These are phyloP conservation scores for Lachnellula subtilissima DNA, from an alignment of 2,329 filamentous ascomycete species.

Conservation along the genomic window DNA sequence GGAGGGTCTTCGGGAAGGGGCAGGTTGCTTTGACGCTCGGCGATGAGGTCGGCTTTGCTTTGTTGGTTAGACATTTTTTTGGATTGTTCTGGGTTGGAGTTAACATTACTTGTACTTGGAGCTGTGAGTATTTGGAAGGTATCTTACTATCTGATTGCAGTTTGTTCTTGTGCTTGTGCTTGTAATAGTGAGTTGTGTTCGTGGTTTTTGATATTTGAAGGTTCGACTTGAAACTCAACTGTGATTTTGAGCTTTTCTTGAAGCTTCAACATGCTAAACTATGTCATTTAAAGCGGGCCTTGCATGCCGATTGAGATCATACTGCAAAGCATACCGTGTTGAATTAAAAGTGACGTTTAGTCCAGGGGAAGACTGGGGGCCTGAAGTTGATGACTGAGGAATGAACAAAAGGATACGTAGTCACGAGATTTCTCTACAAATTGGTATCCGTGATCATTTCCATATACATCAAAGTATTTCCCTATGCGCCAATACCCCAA, in stretches of 20 bases:
- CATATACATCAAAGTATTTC: conserved; percentile 3
- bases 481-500: conserved; percentile 2
- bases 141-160: neutral
- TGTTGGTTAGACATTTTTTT: conserved; percentile 28
- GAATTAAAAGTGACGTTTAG: neutral
- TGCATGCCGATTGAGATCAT: neutral
- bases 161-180: neutral
- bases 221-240: neutral
- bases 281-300: neutral
- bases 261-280: neutral
- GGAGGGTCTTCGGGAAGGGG: conserved; percentile 76
- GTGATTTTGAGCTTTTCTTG: neutral
- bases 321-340: neutral
- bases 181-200: neutral
- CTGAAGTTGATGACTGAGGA: neutral
- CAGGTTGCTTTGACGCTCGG: conserved; percentile 65
- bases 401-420: neutral
- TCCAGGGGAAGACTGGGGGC: neutral
- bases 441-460: conserved; percentile 30
- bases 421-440: conserved; percentile 4
- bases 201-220: neutral
- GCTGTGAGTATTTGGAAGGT: neutral
- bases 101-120: neutral
- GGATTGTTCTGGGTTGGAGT: neutral
- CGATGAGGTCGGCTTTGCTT: conserved; percentile 60